These are phyloP conservation scores for Phaseolus lunatus DNA, from an alignment of 306 rosid species.

Conservation along the genomic window DNA sequence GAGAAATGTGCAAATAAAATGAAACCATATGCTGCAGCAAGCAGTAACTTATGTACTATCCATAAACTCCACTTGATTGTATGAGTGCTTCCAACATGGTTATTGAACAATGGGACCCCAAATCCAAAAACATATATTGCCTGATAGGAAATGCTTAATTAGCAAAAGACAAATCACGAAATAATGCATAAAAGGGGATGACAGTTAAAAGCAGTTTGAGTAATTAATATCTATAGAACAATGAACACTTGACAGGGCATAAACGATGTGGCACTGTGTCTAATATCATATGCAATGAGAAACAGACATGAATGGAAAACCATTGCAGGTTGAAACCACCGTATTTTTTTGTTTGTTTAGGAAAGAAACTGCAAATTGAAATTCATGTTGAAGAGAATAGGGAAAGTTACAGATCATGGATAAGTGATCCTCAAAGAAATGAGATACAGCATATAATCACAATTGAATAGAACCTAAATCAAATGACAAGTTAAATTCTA, in stretches of 20 bases:
- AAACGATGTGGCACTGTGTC: constrained; percentile 8
- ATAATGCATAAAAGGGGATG: constrained; percentile 7
- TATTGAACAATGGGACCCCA: constrained; percentile 69
- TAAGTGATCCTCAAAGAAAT: constrained; percentile 19
- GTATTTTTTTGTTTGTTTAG: background rate
- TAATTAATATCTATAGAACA: constrained; percentile 7
- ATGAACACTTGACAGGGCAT: background rate
- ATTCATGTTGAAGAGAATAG: constrained; percentile 1
- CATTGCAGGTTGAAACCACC: background rate
- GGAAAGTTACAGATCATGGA: background rate
- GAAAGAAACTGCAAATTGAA: background rate
- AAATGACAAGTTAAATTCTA: background rate
- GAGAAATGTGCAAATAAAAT: constrained; percentile 74
- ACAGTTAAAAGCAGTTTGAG: constrained; percentile 11
- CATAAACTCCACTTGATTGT: constrained; percentile 70
- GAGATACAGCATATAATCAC: constrained; percentile 9
- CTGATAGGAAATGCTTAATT: constrained; percentile 52
- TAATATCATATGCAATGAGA: background rate
- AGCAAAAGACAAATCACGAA: constrained; percentile 30
- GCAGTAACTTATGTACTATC: constrained; percentile 64
- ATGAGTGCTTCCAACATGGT: constrained; percentile 47
- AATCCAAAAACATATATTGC: constrained; percentile 76
- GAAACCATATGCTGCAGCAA: constrained; percentile 76
- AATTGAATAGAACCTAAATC: background rate
- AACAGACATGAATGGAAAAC: constrained; percentile 4